These are phyloP conservation scores for Melastoma malabathricum DNA, from an alignment of 345 rosid species.

Conservation along the genomic window DNA sequence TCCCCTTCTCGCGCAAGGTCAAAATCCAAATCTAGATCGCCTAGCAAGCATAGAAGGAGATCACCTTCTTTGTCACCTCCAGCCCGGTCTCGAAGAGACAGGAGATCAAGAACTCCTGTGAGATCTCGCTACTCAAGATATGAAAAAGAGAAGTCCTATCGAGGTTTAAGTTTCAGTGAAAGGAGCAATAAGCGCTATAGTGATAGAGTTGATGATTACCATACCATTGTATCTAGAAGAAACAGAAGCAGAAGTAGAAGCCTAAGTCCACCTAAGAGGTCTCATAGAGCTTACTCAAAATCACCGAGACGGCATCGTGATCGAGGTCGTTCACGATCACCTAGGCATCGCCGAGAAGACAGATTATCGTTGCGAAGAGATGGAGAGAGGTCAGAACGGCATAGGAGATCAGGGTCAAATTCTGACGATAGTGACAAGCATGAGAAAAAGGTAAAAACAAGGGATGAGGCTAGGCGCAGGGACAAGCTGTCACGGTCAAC, in stretches of 20 bases:
- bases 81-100: conserved; percentile 36
- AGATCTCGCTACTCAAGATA: conserved; percentile 44
- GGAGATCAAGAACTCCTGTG: conserved; percentile 60
- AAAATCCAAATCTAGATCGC: conserved; percentile 68
- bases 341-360: conserved; percentile 32
- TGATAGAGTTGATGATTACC: conserved; percentile 43
- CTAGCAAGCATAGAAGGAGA: conserved; percentile 47
- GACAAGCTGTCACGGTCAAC: conserved; percentile 43
- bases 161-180: conserved; percentile 39
- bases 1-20: conserved; percentile 52
- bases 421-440: conserved; percentile 26
- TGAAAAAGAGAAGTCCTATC: conserved; percentile 40
- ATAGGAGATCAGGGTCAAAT: conserved; percentile 44
- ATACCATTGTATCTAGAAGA: conserved; percentile 54
- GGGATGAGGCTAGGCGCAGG: conserved; percentile 23
- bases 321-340: conserved; percentile 43
- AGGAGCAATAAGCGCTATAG: conserved; percentile 35
- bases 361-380: conserved; percentile 43
- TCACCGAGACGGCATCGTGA: conserved; percentile 24
- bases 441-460: conserved; percentile 23
- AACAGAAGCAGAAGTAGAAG: conserved; percentile 65
- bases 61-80: conserved; percentile 69
- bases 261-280: conserved; percentile 47
- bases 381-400: conserved; percentile 25
- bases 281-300: conserved; percentile 35